Evolutionary conservation across 805 yeast genomes (phyloP).

Genomic region (Clavispora vitiphila): DNA sequence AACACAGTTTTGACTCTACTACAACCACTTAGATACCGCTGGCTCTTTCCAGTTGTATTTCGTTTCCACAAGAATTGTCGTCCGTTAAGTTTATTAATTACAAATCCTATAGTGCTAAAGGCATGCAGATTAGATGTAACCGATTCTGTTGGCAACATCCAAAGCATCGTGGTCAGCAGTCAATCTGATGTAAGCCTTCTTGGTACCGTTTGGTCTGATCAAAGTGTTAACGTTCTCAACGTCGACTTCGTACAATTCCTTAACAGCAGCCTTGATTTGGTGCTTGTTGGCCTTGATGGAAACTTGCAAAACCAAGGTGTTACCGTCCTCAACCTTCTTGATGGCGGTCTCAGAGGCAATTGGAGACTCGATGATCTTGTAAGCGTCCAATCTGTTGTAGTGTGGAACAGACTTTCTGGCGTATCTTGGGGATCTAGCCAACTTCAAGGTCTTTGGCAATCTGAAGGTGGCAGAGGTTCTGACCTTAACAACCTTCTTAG

Average conservation of each 20-base stretch:
- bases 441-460: constrained; percentile 94
- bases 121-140: constrained; percentile 72
- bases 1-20: too few relatives aligned
- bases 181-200: constrained; percentile 98
- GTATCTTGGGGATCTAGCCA: constrained; percentile 92
- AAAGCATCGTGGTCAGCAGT: constrained; percentile 99
- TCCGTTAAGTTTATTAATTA: constrained; percentile 17
- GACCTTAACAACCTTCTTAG: constrained; percentile 84
- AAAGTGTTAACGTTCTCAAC: constrained; percentile 92
- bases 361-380: constrained; percentile 91
- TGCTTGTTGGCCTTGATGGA: constrained; percentile 95
- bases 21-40: too few relatives aligned
- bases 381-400: constrained; percentile 93
- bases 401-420: constrained; percentile 95
- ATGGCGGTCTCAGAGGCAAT: constrained; percentile 97
- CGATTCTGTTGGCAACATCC: constrained; percentile 99
- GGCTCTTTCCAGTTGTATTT: too few relatives aligned
- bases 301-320: constrained; percentile 98
- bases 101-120: constrained; percentile 10
- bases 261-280: constrained; percentile 97
- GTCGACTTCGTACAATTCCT: constrained; percentile 97
- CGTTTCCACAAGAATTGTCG: constrained; percentile 1
- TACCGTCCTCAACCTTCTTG: constrained; percentile 99
- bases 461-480: constrained; percentile 95
- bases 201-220: constrained; percentile 98